Percentiles rank a stretch among this genome's conserved stretches.
Conservation (phyloP, 2,329 filamentous ascomycete species). For the Didymella arachidicola region DNA sequence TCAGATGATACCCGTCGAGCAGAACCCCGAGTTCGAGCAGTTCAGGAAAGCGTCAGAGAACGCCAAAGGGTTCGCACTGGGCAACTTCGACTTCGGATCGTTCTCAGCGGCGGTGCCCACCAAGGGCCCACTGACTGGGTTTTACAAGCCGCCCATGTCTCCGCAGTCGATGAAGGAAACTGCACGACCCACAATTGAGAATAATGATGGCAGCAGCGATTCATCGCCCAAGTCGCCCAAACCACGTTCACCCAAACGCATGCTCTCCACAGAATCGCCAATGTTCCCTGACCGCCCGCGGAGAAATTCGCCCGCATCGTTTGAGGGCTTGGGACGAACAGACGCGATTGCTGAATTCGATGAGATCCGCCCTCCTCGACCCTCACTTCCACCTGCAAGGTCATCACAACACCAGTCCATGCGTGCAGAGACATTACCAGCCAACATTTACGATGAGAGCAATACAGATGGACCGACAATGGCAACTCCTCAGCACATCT, state of each 20-base stretch:
- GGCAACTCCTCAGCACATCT: conserved; percentile 58
- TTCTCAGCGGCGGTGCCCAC: conserved; percentile 38
- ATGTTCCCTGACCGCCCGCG: conserved; percentile 54
- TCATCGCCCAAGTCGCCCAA: conserved; percentile 28
- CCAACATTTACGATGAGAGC: conserved; percentile 34
- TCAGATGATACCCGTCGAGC: conserved; percentile 73
- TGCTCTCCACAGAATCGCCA: conserved; percentile 56
- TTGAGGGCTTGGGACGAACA: conserved; percentile 48
- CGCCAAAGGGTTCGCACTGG: conserved; percentile 58
- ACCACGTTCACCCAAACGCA: conserved; percentile 58
- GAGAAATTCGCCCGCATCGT: conserved; percentile 57
- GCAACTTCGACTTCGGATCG: conserved; percentile 54
- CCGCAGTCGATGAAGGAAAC: conserved; percentile 45
- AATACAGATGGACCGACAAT: conserved; percentile 50
- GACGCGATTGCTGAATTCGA: conserved; percentile 47
- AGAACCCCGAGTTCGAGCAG: conserved; percentile 82
- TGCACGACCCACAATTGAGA: conserved; percentile 27
- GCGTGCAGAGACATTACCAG: conserved; percentile 58
- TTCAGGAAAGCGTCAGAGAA: conserved; percentile 74
- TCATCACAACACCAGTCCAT: conserved; percentile 28
- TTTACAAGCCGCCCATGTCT: conserved; percentile 39
- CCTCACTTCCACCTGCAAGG: conserved; percentile 42
- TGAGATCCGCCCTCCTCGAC: conserved; percentile 41
- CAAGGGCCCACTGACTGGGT: conserved; percentile 24
- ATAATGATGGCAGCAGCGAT: conserved; percentile 27